Conservation (phyloP, 202 grass and related monocot species). For the Brachypodium distachyon region DNA sequence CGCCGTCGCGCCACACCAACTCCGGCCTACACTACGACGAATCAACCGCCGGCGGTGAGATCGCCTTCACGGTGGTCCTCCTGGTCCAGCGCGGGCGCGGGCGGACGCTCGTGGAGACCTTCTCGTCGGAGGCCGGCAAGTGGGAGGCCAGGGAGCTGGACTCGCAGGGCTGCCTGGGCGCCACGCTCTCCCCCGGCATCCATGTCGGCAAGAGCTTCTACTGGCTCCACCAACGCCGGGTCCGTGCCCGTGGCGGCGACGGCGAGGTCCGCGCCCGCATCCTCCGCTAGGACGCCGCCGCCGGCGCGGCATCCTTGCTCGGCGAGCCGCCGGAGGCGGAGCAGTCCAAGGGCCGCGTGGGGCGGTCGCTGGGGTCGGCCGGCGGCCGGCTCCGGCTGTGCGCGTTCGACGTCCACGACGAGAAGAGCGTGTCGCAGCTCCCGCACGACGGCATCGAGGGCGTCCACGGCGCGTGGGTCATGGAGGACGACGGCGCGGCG, state of each 20-base stretch:
- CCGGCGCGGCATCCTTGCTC: not conserved
- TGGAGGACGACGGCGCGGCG: not conserved
- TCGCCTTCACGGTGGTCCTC: constrained; percentile 8
- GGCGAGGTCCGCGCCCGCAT: not conserved
- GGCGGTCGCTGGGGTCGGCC: not conserved
- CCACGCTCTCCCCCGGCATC: not conserved
- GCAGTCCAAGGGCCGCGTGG: not conserved
- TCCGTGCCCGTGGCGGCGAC: too few relatives aligned
- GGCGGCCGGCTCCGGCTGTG: not conserved
- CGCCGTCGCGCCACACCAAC: not conserved
- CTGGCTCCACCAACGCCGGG: not conserved
- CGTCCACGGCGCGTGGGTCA: not conserved
- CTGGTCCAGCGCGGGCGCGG: not conserved
- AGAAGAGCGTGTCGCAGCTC: not conserved
- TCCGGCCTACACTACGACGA: not conserved
- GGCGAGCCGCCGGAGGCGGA: not conserved
- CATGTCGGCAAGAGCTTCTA: not conserved
- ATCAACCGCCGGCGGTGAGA: not conserved
- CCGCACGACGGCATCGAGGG: not conserved
- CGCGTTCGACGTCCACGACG: not conserved
- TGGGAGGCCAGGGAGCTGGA: not conserved
- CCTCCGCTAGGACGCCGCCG: not conserved
- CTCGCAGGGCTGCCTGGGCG: not conserved
- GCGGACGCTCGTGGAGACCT: not conserved
- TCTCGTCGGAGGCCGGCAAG: not conserved